phyloP scores from a whole-genome alignment of 192 early-diverging fungal genomes.

The Linnemannia exigua region DNA sequence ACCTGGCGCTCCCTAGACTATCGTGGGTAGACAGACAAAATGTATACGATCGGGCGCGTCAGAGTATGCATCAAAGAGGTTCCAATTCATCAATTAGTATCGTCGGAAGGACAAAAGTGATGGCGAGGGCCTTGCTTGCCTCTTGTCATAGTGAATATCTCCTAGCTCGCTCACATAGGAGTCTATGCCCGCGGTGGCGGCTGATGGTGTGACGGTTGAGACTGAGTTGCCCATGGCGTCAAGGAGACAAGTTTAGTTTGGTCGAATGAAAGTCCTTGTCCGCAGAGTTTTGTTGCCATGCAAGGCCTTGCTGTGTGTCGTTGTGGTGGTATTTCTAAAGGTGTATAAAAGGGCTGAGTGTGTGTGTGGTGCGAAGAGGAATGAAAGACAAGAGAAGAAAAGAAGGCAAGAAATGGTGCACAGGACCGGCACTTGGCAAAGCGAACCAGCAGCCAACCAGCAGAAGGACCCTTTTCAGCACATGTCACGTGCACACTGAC shows the following conservation, averaged over 20 bases:
- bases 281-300: background rate
- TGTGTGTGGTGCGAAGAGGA: background rate
- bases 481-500: background rate
- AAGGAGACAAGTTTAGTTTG: too few species aligned
- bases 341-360: too few species aligned
- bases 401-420: background rate
- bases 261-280: background rate
- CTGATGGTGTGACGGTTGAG: constrained; percentile 71
- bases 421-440: background rate
- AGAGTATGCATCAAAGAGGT: background rate
- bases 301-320: background rate
- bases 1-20: constrained; percentile 91
- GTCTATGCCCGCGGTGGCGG: constrained; percentile 76
- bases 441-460: background rate
- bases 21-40: background rate
- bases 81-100: background rate
- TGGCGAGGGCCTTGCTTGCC: constrained; percentile 48
- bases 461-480: background rate
- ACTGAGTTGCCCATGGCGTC: constrained; percentile 78
- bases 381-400: background rate
- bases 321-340: background rate
- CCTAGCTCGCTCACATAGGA: constrained; percentile 80
- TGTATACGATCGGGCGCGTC: background rate
- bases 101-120: background rate
- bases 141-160: constrained; percentile 80